These are phyloP conservation scores for Aeminium ludgeri DNA, from an alignment of 495 filamentous ascomycete genomes.

Conservation along the genomic window DNA sequence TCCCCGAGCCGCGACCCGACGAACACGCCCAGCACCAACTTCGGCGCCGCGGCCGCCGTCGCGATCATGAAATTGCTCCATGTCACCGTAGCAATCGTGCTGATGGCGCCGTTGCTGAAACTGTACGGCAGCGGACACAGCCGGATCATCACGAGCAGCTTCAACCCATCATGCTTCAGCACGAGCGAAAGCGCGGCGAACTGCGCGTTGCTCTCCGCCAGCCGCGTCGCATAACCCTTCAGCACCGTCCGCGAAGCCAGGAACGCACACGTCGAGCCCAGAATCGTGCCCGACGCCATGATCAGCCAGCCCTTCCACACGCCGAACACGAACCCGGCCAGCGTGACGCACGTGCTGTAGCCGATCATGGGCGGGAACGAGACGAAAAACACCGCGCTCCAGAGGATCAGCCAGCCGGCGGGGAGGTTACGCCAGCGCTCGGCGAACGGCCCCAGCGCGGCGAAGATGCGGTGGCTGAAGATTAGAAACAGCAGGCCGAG, in stretches of 20 bases:
- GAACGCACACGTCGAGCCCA: slow-evolving; percentile 64
- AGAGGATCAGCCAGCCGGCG: slow-evolving; percentile 65
- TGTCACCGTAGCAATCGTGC: slow-evolving; percentile 77
- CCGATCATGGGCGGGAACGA: slow-evolving; percentile 87
- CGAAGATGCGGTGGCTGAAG: slow-evolving; percentile 63
- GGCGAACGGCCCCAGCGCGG: slow-evolving; percentile 50
- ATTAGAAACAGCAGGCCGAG: slow-evolving; percentile 50
- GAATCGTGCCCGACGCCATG: slow-evolving; percentile 57
- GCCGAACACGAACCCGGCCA: slow-evolving; percentile 86
- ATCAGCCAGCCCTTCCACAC: slow-evolving; percentile 76
- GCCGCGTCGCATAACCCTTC: slow-evolving; percentile 53
- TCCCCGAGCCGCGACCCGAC: slow-evolving; percentile 63
- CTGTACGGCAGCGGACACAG: slow-evolving; percentile 91
- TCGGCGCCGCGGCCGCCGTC: slow-evolving; percentile 61
- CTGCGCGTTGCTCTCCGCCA: slow-evolving; percentile 67
- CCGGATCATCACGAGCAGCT: slow-evolving; percentile 80
- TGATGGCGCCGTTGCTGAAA: slow-evolving; percentile 81
- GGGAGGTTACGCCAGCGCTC: slow-evolving; percentile 50
- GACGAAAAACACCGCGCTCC: slow-evolving; percentile 55
- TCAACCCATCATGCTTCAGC: slow-evolving; percentile 66
- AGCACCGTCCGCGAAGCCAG: slow-evolving; percentile 62
- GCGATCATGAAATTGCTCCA: slow-evolving; percentile 61
- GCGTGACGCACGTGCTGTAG: slow-evolving; percentile 71
- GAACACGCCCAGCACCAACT: slow-evolving; percentile 83
- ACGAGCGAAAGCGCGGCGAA: slow-evolving; percentile 55